phyloP scores from a whole-genome alignment of 1,284 basidiomycete genomes.

The Mycena sp. region DNA sequence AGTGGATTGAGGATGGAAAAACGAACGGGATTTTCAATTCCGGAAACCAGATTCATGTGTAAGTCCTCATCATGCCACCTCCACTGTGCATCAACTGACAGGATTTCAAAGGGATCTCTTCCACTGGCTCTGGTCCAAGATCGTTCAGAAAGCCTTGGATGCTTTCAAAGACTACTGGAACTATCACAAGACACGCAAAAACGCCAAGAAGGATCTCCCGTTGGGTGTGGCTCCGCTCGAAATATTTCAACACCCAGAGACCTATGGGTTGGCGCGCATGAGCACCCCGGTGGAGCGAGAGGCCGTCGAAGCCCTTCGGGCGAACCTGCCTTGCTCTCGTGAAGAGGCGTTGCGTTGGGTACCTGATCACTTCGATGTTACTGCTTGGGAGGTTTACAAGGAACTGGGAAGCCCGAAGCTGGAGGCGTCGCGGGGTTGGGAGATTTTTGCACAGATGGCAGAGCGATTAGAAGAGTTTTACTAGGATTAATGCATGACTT shows the following conservation, averaged over 20 bases:
- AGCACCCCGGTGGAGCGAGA: conserved; percentile 30
- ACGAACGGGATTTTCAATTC: conserved; percentile 22
- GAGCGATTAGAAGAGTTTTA: too few species aligned
- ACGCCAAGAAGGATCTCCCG: neutral
- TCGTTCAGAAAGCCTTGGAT: neutral
- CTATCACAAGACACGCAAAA: neutral
- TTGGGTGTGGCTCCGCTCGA: neutral
- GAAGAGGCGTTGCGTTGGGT: conserved; percentile 39
- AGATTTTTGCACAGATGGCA: too few species aligned
- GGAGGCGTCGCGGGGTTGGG: too few species aligned
- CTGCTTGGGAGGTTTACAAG: too few species aligned
- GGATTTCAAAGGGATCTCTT: neutral
- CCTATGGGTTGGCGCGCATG: neutral
- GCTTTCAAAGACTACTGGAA: conserved; percentile 10
- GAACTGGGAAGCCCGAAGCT: too few species aligned
- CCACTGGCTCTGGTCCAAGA: conserved; percentile 9
- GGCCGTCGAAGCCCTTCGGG: conserved; percentile 32
- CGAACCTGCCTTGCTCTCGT: conserved; percentile 27
- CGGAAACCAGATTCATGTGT: conserved; percentile 18
- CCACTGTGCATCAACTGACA: neutral
- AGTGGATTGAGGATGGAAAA: conserved; percentile 21
- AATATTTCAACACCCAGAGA: neutral
- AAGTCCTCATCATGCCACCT: neutral
- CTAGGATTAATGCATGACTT: too few species aligned
- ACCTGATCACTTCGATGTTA: too few species aligned